Evolutionary conservation across 768 basidiomycete genomes (phyloP), one percentile per base, ranked within the genome.

Genomic region (Serpula lacrymans): DNA sequence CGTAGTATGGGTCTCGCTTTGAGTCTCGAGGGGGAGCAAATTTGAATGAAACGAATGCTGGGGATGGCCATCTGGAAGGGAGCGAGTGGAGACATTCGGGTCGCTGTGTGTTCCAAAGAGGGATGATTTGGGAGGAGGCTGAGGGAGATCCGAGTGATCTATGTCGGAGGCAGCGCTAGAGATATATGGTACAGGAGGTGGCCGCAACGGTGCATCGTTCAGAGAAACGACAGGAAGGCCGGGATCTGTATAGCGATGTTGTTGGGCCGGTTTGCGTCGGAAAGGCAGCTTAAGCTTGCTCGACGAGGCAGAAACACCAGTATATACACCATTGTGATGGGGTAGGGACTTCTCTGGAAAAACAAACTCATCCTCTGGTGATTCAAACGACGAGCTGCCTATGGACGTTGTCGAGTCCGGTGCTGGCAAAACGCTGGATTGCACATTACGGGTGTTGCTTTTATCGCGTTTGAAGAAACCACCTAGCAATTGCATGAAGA

Each of bases 91-190:
- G 50, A 61, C 65, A 51, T 60, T 60, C 18, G 72, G 72, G 52
- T 77, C 80, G 18, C 62, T 73, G 49, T 81, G 75, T 5, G 72
- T 70, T 8, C 71, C 75, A 58, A 87, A 85, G 41, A 86, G 70
- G 30, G 79, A 72, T 2, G 78, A 79, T 52, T 78, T 78, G 16
- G 74, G 72, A 1, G 82, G 82, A 1, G 84, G 80, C 3, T 79
- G 81, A 24, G 70, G 71, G 20, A 68, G 48, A 18, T 64, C 66
- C 36, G 67, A 42, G 14, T 62, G 52, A 12, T 73, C 76, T 3
- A 67, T 57, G 37, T 77, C 75, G 30, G 76, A 72, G 5, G 60
- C 64, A 5, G 65, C 62, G 36, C 62, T 53, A 5, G 63, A 68
- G 67, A 45, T 53, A 57, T 39, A 57, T 59, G 34, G 47, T 47